phyloP scores from a whole-genome alignment of 352 stramenopile species.

The Globisporangium emineosum region DNA sequence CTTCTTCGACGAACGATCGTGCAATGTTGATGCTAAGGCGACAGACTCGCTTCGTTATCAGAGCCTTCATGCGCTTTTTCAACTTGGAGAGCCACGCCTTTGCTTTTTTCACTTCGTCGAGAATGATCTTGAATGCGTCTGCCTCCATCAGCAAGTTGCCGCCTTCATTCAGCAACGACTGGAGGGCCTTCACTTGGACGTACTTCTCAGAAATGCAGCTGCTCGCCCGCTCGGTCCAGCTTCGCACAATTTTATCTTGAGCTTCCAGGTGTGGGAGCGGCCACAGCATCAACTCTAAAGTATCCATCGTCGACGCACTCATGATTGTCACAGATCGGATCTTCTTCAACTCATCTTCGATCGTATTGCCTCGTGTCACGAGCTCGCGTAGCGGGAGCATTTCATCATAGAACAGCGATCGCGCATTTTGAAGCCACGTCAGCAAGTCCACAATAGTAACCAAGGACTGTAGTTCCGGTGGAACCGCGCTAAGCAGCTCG shows the following conservation, averaged over 20 bases:
- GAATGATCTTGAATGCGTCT: constrained; percentile 71
- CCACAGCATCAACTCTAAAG: constrained; percentile 62
- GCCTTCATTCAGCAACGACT: constrained; percentile 53
- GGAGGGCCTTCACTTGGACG: constrained; percentile 48
- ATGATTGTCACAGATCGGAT: constrained; percentile 23
- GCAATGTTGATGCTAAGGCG: constrained; percentile 62
- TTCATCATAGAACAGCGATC: constrained; percentile 82
- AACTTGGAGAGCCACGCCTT: constrained; percentile 82
- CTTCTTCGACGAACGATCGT: constrained; percentile 75
- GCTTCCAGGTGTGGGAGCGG: constrained; percentile 63
- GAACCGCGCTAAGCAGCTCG: constrained; percentile 61
- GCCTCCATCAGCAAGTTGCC: constrained; percentile 62
- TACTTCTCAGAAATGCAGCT: constrained; percentile 66
- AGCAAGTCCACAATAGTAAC: constrained; percentile 54
- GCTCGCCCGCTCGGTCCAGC: constrained; percentile 56
- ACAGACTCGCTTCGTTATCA: constrained; percentile 67
- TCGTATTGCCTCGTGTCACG: constrained; percentile 41
- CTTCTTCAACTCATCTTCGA: constrained; percentile 31
- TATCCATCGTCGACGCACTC: constrained; percentile 31
- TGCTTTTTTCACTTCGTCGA: constrained; percentile 79
- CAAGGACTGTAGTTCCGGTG: constrained; percentile 53
- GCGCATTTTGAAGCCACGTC: constrained; percentile 72
- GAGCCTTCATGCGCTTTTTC: constrained; percentile 73
- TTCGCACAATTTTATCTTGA: constrained; percentile 61
- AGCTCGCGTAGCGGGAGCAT: constrained; percentile 59